Percentiles rank a stretch among this genome's conserved stretches.
These are phyloP conservation scores for Neospermospora avenae DNA, from an alignment of 2,329 filamentous ascomycete genomes.

Conservation along the genomic window DNA sequence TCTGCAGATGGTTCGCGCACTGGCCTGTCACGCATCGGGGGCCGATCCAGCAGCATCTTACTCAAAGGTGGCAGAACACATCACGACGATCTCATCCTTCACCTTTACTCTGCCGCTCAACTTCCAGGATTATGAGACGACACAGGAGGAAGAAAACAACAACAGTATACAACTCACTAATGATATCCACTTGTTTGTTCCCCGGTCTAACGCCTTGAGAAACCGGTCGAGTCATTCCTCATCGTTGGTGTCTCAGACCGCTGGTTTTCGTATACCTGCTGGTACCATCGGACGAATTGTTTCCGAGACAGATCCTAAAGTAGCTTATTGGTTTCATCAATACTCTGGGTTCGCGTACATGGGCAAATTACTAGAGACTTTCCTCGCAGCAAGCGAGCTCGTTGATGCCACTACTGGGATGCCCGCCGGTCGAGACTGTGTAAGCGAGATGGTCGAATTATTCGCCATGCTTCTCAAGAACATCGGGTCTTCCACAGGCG, in stretches of 20 bases:
- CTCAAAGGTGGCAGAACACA: constrained; percentile 53
- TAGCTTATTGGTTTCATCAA: constrained; percentile 68
- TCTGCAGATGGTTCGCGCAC: constrained; percentile 64
- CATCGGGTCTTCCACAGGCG: constrained; percentile 29
- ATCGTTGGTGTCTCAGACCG: constrained; percentile 34
- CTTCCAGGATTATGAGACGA: constrained; percentile 73
- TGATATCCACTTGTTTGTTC: constrained; percentile 61
- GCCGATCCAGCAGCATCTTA: neutral
- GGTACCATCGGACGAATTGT: constrained; percentile 71
- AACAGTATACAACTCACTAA: constrained; percentile 70
- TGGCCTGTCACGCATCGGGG: constrained; percentile 44
- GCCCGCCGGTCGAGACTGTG: constrained; percentile 54
- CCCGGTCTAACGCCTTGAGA: constrained; percentile 29
- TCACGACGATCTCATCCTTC: constrained; percentile 52
- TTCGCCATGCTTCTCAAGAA: constrained; percentile 65
- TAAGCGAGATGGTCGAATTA: constrained; percentile 70
- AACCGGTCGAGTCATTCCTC: constrained; percentile 6
- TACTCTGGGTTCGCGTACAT: constrained; percentile 81
- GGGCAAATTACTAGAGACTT: constrained; percentile 70
- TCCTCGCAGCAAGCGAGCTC: constrained; percentile 52
- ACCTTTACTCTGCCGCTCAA: constrained; percentile 71
- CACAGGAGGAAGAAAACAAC: constrained; percentile 80
- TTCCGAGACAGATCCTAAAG: constrained; percentile 61
- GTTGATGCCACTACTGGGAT: constrained; percentile 43
- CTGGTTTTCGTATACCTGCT: constrained; percentile 58